A percentile compares a stretch with the other conserved stretches of the same genome.
These are phyloP conservation scores for Lentinula boryana DNA, from an alignment of 768 basidiomycete species.

Conservation along the genomic window DNA sequence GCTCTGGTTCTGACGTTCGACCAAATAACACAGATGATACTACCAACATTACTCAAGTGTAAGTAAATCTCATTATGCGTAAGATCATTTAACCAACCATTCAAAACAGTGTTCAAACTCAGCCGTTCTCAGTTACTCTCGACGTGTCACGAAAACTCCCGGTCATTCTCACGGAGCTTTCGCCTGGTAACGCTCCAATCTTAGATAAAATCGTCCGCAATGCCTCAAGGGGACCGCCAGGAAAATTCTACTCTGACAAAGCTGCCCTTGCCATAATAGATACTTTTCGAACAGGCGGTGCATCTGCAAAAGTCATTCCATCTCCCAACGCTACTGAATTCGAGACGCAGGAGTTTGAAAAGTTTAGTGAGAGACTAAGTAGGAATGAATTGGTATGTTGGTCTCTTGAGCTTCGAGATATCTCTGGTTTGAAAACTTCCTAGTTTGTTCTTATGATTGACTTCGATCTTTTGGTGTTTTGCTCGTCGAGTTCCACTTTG, in stretches of 20 bases:
- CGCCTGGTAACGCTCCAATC: constrained; percentile 22
- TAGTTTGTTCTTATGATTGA: constrained; percentile 59
- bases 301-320: constrained; percentile 40
- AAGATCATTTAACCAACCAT: background rate
- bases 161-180: constrained; percentile 36
- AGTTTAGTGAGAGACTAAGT: constrained; percentile 43
- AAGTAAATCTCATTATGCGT: background rate
- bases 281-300: constrained; percentile 44
- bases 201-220: constrained; percentile 33
- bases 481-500: constrained; percentile 42
- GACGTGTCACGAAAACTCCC: constrained; percentile 47
- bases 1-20: background rate
- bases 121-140: constrained; percentile 42
- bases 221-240: constrained; percentile 38
- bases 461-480: constrained; percentile 49
- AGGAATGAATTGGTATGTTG: constrained; percentile 44
- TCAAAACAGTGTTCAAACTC: constrained; percentile 17
- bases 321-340: constrained; percentile 31
- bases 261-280: constrained; percentile 45
- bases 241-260: constrained; percentile 51
- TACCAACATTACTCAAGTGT: background rate
- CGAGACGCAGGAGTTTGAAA: constrained; percentile 41
- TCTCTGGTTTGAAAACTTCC: background rate
- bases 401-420: background rate
- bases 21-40: background rate